Conservation (phyloP, 1,284 basidiomycete genomes). For the Phlebopus sp. region DNA sequence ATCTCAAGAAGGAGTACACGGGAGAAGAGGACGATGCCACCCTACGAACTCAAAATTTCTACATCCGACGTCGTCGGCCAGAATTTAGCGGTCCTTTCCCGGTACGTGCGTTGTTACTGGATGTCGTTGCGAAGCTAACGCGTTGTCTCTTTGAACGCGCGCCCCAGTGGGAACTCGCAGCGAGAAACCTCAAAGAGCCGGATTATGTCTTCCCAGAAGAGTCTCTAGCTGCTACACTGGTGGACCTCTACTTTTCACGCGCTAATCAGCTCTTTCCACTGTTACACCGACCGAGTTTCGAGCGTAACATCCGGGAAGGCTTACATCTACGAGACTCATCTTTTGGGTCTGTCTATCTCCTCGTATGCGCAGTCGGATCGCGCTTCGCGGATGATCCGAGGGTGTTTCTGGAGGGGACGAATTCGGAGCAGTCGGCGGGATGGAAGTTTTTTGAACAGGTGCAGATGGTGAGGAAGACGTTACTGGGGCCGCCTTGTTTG, state of each 20-base stretch:
- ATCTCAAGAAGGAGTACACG: constrained; percentile 59
- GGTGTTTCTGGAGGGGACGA: constrained; percentile 46
- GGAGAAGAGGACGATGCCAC: constrained; percentile 27
- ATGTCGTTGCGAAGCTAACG: not conserved
- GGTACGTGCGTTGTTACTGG: constrained; percentile 30
- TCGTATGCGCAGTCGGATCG: constrained; percentile 75
- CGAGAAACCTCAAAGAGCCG: constrained; percentile 18
- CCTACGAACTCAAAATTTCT: constrained; percentile 12
- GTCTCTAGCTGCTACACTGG: constrained; percentile 59
- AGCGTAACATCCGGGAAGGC: constrained; percentile 53
- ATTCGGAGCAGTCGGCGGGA: constrained; percentile 54
- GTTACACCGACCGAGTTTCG: constrained; percentile 78
- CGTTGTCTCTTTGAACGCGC: not conserved
- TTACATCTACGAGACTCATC: constrained; percentile 56
- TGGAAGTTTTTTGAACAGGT: constrained; percentile 77
- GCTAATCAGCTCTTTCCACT: constrained; percentile 66
- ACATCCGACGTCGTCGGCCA: constrained; percentile 17
- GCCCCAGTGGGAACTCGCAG: constrained; percentile 44
- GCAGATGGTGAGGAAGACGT: constrained; percentile 43
- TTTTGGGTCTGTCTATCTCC: constrained; percentile 68
- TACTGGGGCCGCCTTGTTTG: constrained; percentile 50
- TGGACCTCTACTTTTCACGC: constrained; percentile 68
- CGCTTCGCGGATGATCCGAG: constrained; percentile 66
- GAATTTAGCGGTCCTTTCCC: constrained; percentile 40
- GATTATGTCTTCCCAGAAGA: constrained; percentile 50